Evolutionary conservation across 1,284 basidiomycete genomes (phyloP).

Genomic region (Melampsora larici-populina): DNA sequence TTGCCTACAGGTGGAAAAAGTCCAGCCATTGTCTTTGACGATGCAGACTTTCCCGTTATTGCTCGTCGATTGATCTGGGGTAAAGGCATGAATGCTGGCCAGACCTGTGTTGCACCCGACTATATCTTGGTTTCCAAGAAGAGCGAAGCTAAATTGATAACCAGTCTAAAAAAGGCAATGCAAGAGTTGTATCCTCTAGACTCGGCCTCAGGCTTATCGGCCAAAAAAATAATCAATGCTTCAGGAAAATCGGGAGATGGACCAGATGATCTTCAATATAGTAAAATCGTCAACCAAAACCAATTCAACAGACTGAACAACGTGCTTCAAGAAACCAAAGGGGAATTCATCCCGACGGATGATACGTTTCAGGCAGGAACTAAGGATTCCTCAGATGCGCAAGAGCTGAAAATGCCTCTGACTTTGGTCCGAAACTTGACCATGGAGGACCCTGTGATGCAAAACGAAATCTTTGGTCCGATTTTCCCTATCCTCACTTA

Average conservation of each 20-base stretch:
- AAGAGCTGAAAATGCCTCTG: constrained; percentile 50
- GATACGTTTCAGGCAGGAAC: constrained; percentile 18
- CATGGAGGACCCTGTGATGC: constrained; percentile 53
- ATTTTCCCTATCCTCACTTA: constrained; percentile 52
- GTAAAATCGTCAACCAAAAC: constrained; percentile 52
- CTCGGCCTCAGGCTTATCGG: neutral
- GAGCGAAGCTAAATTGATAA: constrained; percentile 51
- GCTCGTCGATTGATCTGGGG: constrained; percentile 55
- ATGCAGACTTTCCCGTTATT: constrained; percentile 53
- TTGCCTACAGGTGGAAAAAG: constrained; percentile 53
- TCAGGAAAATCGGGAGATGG: constrained; percentile 43
- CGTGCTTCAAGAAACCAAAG: constrained; percentile 52
- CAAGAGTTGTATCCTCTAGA: constrained; percentile 49
- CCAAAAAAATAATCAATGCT: neutral
- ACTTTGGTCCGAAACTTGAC: constrained; percentile 53
- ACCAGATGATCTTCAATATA: constrained; percentile 22
- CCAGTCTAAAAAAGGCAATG: constrained; percentile 49
- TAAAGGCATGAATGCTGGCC: constrained; percentile 55
- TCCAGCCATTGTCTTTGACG: constrained; percentile 55
- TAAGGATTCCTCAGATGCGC: constrained; percentile 44
- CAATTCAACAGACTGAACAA: constrained; percentile 54
- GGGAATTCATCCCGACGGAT: constrained; percentile 53
- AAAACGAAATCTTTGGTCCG: constrained; percentile 56
- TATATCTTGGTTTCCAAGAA: constrained; percentile 51
- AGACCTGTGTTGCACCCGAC: constrained; percentile 54